phyloP scores from a whole-genome alignment of 805 yeast genomes.

The Yarrowia sp. region DNA sequence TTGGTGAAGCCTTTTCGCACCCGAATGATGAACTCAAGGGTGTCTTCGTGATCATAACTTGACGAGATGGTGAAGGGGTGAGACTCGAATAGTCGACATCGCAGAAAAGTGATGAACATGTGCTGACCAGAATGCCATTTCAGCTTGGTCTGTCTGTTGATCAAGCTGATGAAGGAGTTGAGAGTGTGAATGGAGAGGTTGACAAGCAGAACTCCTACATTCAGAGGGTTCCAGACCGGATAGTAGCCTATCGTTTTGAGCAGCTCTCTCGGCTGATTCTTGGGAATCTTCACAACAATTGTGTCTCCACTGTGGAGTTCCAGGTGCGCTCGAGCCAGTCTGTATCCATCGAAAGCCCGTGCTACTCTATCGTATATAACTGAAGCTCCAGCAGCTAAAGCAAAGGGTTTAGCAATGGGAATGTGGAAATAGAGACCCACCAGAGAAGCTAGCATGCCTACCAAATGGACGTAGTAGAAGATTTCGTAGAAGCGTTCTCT shows the following conservation, averaged over 20 bases:
- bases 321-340: constrained; percentile 41
- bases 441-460: constrained; percentile 41
- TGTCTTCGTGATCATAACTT: constrained; percentile 37
- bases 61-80: constrained; percentile 47
- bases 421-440: constrained; percentile 44
- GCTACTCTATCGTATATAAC: constrained; percentile 43
- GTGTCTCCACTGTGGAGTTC: constrained; percentile 43
- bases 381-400: constrained; percentile 42
- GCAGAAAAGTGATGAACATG: constrained; percentile 43
- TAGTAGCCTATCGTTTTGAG: neutral
- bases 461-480: constrained; percentile 43
- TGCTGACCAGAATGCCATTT: constrained; percentile 45
- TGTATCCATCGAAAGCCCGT: constrained; percentile 42
- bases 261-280: constrained; percentile 12
- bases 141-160: constrained; percentile 26
- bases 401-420: constrained; percentile 44
- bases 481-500: constrained; percentile 42
- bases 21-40: constrained; percentile 47
- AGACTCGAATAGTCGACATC: constrained; percentile 43
- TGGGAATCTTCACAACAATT: constrained; percentile 40
- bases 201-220: neutral
- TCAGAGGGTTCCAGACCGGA: neutral
- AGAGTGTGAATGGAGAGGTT: constrained; percentile 1
- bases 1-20: constrained; percentile 48
- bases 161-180: constrained; percentile 18